Base-by-base conservation (phyloP, 345 rosid species). In the Bretschneidera sinensis region DNA sequence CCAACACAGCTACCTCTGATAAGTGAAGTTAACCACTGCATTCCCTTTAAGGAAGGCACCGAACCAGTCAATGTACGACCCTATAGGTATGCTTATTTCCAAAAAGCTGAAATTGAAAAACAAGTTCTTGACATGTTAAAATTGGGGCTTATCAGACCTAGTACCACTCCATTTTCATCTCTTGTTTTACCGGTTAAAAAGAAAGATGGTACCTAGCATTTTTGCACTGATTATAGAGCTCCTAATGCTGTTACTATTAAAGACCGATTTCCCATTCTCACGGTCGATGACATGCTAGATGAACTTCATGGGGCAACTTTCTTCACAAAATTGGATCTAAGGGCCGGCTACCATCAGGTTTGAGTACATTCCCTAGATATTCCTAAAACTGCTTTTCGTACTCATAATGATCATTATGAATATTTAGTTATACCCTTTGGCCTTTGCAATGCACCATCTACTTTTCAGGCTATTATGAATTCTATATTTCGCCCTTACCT, bases 81-180 rank as follows among this genome's bases (percentile, higher is more conserved):
- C 15, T 34, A 34, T 3, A 33, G 18, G 49, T 57, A 57, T 57
- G 60, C 49, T 22, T 21, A 57, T 20, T 57, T 57, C 34, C 28
- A 57, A 57, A 57, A 57, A 18, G 49, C 18, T 5, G 25, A 57
- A 35, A 57, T 57, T 20, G 24, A 57, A 20, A 57, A 57, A 57
- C 52, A 47, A 45, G 52, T 59, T 21, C 31, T 9, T 21, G 34
- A 59, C 20, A 59, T 59, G 63, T 24, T 59, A 24, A 59, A 45
- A 21, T 59, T 50, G 19, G 56, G 56, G 9, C 45, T 61, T 1
- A 50, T 61, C 9, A 1, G 24, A 17, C 18, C 28, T 13, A 51
- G 65, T 10, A 61, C 56, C 10, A 61, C 21, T 50, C 56, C 56
- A 16, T 61, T 49, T 20, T 61, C 55, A 24, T 61, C 65, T 11